A percentile compares a stretch with the other conserved stretches of the same genome.
These are phyloP conservation scores for Pseudogymnoascus sp. DNA, from an alignment of 2,329 filamentous ascomycete genomes.

Conservation along the genomic window DNA sequence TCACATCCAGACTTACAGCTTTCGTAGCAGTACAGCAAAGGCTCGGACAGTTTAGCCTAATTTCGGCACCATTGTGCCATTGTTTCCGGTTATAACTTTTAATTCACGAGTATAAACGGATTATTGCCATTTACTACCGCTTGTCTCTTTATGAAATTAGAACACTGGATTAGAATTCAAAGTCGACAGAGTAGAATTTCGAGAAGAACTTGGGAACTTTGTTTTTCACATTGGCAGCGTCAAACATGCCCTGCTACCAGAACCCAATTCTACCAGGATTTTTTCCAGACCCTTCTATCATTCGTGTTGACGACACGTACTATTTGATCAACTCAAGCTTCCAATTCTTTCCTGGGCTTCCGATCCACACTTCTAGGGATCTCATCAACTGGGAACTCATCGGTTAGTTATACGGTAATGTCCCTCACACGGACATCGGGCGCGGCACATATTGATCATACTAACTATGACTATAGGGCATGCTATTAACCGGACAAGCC, in stretches of 20 bases:
- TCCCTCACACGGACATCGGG: neutral
- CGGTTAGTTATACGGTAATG: conserved; percentile 8
- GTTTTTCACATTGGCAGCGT: neutral
- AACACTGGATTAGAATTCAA: neutral
- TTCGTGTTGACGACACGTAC: conserved; percentile 27
- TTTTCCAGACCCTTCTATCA: conserved; percentile 28
- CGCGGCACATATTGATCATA: neutral
- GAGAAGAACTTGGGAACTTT: neutral
- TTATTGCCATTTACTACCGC: neutral
- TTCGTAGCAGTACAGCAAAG: neutral
- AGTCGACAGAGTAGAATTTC: neutral
- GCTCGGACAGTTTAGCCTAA: neutral
- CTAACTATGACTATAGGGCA: conserved; percentile 34
- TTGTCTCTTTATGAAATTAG: neutral
- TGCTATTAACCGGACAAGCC: conserved; percentile 35
- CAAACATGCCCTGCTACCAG: neutral
- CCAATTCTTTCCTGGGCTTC: conserved; percentile 51
- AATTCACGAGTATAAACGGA: neutral
- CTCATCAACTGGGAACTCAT: conserved; percentile 22
- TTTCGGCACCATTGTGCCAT: neutral
- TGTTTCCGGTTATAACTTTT: neutral
- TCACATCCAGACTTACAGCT: neutral
- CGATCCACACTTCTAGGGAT: conserved; percentile 33
- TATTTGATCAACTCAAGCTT: conserved; percentile 49
- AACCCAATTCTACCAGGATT: conserved; percentile 32